These are phyloP conservation scores for Neofusicoccum laricinum DNA, from an alignment of 2,329 filamentous ascomycete genomes.

Conservation along the genomic window DNA sequence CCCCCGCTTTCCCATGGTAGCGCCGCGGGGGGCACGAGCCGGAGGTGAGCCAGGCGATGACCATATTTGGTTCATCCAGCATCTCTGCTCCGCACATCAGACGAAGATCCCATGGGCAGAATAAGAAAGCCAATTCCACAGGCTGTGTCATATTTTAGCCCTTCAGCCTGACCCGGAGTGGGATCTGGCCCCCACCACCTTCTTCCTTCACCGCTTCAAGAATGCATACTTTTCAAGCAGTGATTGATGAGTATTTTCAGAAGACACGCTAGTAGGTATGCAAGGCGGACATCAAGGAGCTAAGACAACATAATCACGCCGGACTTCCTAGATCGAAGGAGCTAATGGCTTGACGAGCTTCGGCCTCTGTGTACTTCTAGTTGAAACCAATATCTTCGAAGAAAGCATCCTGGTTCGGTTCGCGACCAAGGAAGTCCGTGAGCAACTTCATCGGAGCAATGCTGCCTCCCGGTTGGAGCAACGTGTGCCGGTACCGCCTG, in stretches of 20 bases:
- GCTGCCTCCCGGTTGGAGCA: slow-evolving; percentile 73
- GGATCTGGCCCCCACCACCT: neutral
- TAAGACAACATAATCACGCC: no score
- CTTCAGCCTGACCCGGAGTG: neutral
- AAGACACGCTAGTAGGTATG: no score
- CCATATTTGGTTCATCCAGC: neutral
- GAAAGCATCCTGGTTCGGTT: slow-evolving; percentile 75
- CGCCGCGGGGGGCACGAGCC: no score
- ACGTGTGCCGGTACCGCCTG: slow-evolving; percentile 71
- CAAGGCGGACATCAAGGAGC: no score
- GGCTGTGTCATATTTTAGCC: neutral
- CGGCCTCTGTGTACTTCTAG: neutral
- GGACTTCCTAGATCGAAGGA: no score
- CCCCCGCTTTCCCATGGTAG: neutral
- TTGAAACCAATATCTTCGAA: slow-evolving; percentile 69
- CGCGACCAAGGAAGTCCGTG: slow-evolving; percentile 72
- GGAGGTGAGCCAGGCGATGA: no score
- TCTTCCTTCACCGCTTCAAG: neutral
- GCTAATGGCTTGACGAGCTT: no score
- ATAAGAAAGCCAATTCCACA: no score
- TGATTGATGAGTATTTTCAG: no score
- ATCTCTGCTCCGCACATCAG: neutral
- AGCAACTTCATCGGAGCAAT: slow-evolving; percentile 78
- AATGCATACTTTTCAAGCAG: no score
- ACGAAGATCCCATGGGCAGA: no score